These are phyloP conservation scores for Thozetella sp. DNA, from an alignment of 495 filamentous ascomycete genomes.

Conservation along the genomic window DNA sequence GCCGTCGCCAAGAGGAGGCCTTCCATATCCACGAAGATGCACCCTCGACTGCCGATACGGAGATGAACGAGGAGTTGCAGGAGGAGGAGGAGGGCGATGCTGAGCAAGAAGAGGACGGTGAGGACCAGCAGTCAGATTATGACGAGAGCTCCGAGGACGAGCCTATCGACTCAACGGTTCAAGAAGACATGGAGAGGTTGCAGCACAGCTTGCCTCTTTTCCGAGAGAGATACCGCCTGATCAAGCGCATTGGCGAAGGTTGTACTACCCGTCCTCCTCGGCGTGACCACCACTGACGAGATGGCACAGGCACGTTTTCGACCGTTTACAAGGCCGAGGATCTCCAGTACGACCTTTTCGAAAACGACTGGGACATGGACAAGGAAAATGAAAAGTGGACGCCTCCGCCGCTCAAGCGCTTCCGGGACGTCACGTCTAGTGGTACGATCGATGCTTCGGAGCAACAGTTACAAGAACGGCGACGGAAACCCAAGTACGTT, in stretches of 20 bases:
- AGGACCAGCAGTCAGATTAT: constrained; percentile 47
- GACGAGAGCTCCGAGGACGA: constrained; percentile 60
- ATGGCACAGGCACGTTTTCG: constrained; percentile 84
- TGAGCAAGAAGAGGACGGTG: constrained; percentile 42
- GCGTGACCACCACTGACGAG: constrained; percentile 5
- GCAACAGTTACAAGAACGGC: constrained; percentile 17
- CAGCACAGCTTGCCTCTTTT: constrained; percentile 84
- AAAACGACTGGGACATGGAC: constrained; percentile 85
- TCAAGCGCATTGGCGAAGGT: constrained; percentile 98
- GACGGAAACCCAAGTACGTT: constrained; percentile 71
- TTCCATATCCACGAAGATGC: constrained; percentile 44
- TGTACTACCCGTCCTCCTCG: constrained; percentile 8
- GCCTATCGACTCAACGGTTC: constrained; percentile 70
- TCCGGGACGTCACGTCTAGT: constrained; percentile 11
- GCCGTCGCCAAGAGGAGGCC: constrained; percentile 24
- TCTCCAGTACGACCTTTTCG: constrained; percentile 78
- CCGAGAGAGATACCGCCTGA: constrained; percentile 78
- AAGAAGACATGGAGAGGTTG: constrained; percentile 84
- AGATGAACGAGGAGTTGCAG: constrained; percentile 30
- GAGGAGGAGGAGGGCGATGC: constrained; percentile 36
- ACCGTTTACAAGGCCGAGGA: constrained; percentile 99
- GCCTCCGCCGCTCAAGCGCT: constrained; percentile 57
- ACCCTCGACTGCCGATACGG: constrained; percentile 32
- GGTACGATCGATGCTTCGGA: constrained; percentile 17
- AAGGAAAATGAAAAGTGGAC: constrained; percentile 64